phyloP scores from a whole-genome alignment of 805 yeast genomes.

The Sugiyamaella lignohabitans region DNA sequence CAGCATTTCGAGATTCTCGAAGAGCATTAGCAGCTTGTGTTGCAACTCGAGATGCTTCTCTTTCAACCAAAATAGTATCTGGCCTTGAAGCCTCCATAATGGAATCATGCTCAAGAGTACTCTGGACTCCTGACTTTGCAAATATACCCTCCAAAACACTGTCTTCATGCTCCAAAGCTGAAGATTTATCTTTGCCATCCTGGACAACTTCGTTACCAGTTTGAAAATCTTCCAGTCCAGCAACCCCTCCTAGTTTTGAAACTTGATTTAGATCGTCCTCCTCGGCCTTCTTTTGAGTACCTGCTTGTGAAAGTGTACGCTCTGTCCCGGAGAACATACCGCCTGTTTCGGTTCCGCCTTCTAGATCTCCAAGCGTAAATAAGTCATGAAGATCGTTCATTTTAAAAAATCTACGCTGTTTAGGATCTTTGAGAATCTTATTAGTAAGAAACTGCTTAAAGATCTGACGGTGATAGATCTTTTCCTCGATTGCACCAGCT shows the following conservation, averaged over 20 bases:
- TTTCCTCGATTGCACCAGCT: constrained; percentile 94
- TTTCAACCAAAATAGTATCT: constrained; percentile 49
- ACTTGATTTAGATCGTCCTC: constrained; percentile 62
- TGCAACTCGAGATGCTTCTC: constrained; percentile 57
- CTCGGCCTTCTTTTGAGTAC: neutral
- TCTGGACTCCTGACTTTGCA: constrained; percentile 63
- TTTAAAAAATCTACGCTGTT: constrained; percentile 87
- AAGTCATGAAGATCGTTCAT: constrained; percentile 86
- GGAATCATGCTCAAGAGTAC: constrained; percentile 72
- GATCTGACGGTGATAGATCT: constrained; percentile 92
- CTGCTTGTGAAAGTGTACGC: constrained; percentile 10
- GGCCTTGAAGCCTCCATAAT: constrained; percentile 53
- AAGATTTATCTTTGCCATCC: constrained; percentile 8
- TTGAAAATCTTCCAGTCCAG: constrained; percentile 58
- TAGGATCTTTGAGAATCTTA: constrained; percentile 90
- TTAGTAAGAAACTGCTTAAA: constrained; percentile 92
- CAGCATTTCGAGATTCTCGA: constrained; percentile 49
- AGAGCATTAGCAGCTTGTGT: constrained; percentile 54
- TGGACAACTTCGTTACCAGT: constrained; percentile 40
- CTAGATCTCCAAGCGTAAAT: constrained; percentile 70
- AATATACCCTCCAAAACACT: constrained; percentile 71
- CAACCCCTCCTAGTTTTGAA: constrained; percentile 62
- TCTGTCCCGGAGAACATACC: constrained; percentile 47
- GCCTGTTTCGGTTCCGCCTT: constrained; percentile 59
- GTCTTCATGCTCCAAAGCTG: constrained; percentile 38